Conservation (phyloP, 441 rosid genomes). For the Capsella rubella region DNA sequence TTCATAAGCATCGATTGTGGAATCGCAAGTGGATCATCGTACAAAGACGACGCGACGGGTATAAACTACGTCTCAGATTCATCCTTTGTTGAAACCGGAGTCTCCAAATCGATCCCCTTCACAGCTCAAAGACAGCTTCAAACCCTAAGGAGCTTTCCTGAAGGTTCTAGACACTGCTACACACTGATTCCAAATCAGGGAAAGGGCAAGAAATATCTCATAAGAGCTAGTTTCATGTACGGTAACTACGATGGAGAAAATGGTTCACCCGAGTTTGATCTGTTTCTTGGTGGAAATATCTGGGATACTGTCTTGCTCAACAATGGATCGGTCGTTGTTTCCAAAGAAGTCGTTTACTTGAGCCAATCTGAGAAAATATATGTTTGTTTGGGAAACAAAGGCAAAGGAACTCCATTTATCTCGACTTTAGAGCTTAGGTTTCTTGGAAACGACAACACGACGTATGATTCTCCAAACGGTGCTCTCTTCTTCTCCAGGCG, state of each 20-base stretch:
- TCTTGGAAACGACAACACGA: conserved; percentile 43
- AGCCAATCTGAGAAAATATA: conserved; percentile 43
- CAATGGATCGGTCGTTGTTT: conserved; percentile 41
- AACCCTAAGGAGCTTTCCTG: conserved; percentile 55
- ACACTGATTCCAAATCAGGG: conserved; percentile 55
- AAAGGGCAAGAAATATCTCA: conserved; percentile 47
- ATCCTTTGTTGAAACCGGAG: conserved; percentile 39
- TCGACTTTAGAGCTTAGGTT: conserved; percentile 61
- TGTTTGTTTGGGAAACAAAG: conserved; percentile 63
- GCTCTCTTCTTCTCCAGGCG: conserved; percentile 41
- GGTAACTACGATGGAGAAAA: conserved; percentile 58
- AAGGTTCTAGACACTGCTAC: conserved; percentile 61
- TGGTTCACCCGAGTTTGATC: conserved; percentile 49
- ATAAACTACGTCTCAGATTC: conserved; percentile 42
- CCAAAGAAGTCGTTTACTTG: conserved; percentile 53
- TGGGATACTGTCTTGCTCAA: conserved; percentile 51
- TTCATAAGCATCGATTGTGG: conserved; percentile 48
- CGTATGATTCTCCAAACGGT: conserved; percentile 49
- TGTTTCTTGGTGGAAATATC: conserved; percentile 52
- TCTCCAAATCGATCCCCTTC: conserved; percentile 16
- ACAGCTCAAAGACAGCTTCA: conserved; percentile 31
- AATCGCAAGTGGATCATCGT: conserved; percentile 40
- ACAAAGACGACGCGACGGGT: conserved; percentile 40
- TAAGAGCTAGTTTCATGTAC: conserved; percentile 66
- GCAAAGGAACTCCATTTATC: conserved; percentile 60